phyloP scores from a whole-genome alignment of 768 basidiomycete species.

The Podaxis carcinomalis region DNA sequence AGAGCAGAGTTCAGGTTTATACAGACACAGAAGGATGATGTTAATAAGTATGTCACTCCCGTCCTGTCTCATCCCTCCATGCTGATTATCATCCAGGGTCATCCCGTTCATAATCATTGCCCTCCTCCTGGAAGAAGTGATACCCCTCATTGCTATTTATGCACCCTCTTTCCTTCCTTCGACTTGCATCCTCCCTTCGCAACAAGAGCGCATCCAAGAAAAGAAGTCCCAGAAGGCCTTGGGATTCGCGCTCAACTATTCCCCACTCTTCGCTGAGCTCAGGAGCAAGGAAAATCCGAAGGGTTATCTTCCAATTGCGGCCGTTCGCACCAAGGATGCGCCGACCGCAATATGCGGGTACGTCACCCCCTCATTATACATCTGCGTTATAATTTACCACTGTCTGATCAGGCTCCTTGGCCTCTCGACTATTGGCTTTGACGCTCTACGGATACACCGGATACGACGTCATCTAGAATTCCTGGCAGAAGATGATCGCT shows the following conservation, averaged over 20 bases:
- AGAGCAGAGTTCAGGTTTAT: conserved; percentile 71
- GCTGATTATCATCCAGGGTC: conserved; percentile 39
- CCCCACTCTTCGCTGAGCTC: conserved; percentile 29
- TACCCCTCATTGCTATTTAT: conserved; percentile 82
- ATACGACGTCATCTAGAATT: conserved; percentile 38
- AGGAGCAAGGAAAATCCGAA: conserved; percentile 25
- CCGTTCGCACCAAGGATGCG: conserved; percentile 25
- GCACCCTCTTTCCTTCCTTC: conserved; percentile 83
- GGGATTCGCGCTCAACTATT: conserved; percentile 32
- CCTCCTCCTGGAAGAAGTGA: conserved; percentile 71
- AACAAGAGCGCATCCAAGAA: conserved; percentile 59
- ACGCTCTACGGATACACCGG: conserved; percentile 38
- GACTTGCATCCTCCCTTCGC: conserved; percentile 80
- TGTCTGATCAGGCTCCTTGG: conserved; percentile 28
- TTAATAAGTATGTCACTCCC: conserved; percentile 54
- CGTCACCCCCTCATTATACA: conserved; percentile 19
- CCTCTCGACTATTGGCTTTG: conserved; percentile 40
- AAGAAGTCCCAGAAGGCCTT: conserved; percentile 48
- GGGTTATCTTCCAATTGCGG: conserved; percentile 30
- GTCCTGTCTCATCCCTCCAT: background rate
- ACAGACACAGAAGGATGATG: conserved; percentile 58
- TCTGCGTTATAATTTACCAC: conserved; percentile 8
- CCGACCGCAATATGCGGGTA: conserved; percentile 56
- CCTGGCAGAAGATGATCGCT: conserved; percentile 58
- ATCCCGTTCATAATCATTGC: conserved; percentile 77